Evolutionary conservation across 371 early-diverging fungal species (phyloP).

Genomic region (Encephalitozoon intestinalis): DNA sequence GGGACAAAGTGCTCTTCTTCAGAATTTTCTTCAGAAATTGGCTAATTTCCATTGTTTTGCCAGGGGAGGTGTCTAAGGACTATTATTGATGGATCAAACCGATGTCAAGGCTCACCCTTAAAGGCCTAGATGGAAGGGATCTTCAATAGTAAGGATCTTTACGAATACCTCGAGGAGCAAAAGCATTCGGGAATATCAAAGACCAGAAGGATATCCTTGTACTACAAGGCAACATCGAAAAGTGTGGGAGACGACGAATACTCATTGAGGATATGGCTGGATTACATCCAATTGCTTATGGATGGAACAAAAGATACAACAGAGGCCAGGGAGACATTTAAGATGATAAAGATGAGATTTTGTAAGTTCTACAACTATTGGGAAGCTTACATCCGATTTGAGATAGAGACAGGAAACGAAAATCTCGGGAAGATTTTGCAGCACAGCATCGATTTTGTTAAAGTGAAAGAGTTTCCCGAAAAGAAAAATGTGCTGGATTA

Average conservation of each 20-base stretch:
- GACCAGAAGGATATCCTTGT: conserved; percentile 45
- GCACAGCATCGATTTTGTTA: conserved; percentile 44
- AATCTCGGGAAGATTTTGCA: conserved; percentile 40
- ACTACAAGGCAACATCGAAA: conserved; percentile 55
- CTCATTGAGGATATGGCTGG: conserved; percentile 44
- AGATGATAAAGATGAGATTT: conserved; percentile 50
- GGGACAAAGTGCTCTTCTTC: neutral
- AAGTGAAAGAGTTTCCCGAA: conserved; percentile 49
- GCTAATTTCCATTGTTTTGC: neutral
- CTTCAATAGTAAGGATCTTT: conserved; percentile 24
- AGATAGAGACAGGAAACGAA: conserved; percentile 24
- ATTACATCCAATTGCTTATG: conserved; percentile 43
- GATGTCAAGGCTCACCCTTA: neutral
- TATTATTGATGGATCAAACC: neutral
- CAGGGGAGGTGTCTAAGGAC: neutral
- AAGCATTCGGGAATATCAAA: conserved; percentile 16
- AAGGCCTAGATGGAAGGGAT: conserved; percentile 25
- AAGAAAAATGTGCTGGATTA: conserved; percentile 43
- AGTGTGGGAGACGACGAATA: conserved; percentile 29
- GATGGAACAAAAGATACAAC: conserved; percentile 28
- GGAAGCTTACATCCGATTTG: conserved; percentile 45
- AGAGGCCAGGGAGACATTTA: conserved; percentile 37
- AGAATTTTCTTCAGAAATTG: neutral
- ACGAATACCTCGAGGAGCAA: conserved; percentile 11
- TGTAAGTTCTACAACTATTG: conserved; percentile 48